These are phyloP conservation scores for Cicer yamashitae DNA, from an alignment of 306 rosid genomes.

Conservation along the genomic window DNA sequence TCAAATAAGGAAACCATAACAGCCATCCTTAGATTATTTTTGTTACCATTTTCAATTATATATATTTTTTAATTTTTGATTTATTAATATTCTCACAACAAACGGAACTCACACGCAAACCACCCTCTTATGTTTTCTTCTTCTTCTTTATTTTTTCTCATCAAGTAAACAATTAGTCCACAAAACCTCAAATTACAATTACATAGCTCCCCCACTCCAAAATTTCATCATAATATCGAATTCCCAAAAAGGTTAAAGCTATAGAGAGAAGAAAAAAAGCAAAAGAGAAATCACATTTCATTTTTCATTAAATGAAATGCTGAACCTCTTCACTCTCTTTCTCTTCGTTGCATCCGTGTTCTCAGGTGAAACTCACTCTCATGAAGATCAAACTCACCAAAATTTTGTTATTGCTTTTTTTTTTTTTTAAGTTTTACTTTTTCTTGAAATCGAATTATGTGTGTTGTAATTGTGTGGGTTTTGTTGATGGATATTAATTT, in stretches of 20 bases:
- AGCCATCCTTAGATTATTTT: conserved; percentile 32
- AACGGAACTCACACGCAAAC: background rate
- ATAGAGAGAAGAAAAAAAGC: conserved; percentile 24
- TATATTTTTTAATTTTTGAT: too few relatives aligned
- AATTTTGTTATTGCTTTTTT: background rate
- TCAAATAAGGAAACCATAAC: conserved; percentile 34
- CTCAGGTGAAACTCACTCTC: conserved; percentile 43
- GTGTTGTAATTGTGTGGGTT: conserved; percentile 28
- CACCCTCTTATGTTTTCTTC: background rate
- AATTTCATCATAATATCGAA: conserved; percentile 42
- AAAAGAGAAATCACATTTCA: conserved; percentile 32
- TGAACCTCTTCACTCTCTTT: conserved; percentile 55
- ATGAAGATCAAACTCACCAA: conserved; percentile 14
- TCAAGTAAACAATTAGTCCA: conserved; percentile 31
- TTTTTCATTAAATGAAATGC: conserved; percentile 51
- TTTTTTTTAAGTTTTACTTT: background rate
- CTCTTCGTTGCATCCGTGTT: conserved; percentile 38
- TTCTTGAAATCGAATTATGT: conserved; percentile 23
- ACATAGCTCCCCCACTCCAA: conserved; percentile 31
- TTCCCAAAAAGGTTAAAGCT: conserved; percentile 37
- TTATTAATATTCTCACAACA: background rate
- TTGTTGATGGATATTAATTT: conserved; percentile 32
- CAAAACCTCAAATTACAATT: conserved; percentile 22
- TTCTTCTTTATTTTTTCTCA: background rate
- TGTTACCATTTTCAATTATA: conserved; percentile 35